These are phyloP conservation scores for Pichia sp. DNA, from an alignment of 1,139 yeast species.

Conservation along the genomic window DNA sequence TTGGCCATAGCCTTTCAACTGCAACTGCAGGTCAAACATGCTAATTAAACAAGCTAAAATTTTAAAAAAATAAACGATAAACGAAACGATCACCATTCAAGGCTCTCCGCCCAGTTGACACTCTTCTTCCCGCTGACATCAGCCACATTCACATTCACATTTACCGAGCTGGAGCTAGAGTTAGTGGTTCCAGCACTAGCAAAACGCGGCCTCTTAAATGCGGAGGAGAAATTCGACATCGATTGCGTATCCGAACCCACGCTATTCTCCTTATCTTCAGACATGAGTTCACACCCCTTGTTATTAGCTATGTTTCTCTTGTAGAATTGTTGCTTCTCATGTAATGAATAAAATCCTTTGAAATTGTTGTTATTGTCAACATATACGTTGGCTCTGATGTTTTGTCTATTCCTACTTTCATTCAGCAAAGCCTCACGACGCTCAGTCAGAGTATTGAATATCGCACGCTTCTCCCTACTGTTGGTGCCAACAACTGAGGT, in stretches of 20 bases:
- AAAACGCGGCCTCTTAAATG: slow-evolving; percentile 6
- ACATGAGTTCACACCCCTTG: neutral
- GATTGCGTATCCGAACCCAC: neutral
- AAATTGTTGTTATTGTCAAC: neutral
- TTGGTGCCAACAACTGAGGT: neutral
- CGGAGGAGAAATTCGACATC: slow-evolving; percentile 1
- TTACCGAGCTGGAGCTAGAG: no score
- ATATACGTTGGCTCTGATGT: slow-evolving; percentile 1
- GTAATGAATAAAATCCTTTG: slow-evolving; percentile 12
- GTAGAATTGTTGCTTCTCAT: slow-evolving; percentile 10
- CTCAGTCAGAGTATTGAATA: slow-evolving; percentile 5
- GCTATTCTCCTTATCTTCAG: slow-evolving; percentile 2
- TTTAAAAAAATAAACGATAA: no score
- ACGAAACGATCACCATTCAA: slow-evolving; percentile 43
- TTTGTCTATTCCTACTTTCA: slow-evolving; percentile 1
- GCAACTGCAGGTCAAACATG: no score
- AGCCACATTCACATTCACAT: neutral
- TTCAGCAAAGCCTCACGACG: slow-evolving; percentile 2
- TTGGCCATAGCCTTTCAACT: no score
- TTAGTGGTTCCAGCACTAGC: no score
- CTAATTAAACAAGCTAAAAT: no score
- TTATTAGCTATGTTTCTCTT: slow-evolving; percentile 3
- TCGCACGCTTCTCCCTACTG: neutral
- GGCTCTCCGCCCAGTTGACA: slow-evolving; percentile 46
- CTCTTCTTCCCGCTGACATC: slow-evolving; percentile 13